phyloP scores from a whole-genome alignment of 1,284 basidiomycete species.

The Dichomitus squalens region DNA sequence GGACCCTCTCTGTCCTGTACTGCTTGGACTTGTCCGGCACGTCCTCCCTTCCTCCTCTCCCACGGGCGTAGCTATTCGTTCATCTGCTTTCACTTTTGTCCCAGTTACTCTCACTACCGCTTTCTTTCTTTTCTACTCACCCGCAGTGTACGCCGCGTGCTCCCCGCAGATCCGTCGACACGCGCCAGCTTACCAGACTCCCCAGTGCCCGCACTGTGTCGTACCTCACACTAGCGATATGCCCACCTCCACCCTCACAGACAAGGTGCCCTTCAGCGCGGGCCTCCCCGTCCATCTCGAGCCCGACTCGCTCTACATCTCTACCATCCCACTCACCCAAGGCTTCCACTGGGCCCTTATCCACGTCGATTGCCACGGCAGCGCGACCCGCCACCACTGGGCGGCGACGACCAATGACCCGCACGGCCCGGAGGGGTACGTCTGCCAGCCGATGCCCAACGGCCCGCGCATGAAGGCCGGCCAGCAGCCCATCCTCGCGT shows the following conservation, averaged over 20 bases:
- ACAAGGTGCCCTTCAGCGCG: slow-evolving; percentile 7
- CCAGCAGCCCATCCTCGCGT: slow-evolving; percentile 21
- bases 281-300: slow-evolving; percentile 8
- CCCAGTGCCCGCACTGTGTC: neutral
- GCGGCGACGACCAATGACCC: slow-evolving; percentile 21
- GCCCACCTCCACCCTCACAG: slow-evolving; percentile 12
- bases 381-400: slow-evolving; percentile 27
- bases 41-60: neutral
- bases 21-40: neutral
- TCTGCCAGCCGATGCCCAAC: slow-evolving; percentile 20
- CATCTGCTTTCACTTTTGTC: neutral
- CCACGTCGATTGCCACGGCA: slow-evolving; percentile 21
- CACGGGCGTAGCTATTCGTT: neutral
- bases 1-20: neutral
- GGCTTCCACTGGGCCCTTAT: slow-evolving; percentile 27
- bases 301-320: slow-evolving; percentile 15
- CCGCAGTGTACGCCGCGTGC: neutral
- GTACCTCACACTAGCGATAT: neutral
- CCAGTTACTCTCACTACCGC: neutral
- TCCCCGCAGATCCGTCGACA: neutral
- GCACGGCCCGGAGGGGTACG: slow-evolving; percentile 21
- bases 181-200: neutral
- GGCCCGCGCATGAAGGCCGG: slow-evolving; percentile 17
- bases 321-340: slow-evolving; percentile 23
- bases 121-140: neutral